Base-by-base conservation (phyloP, 768 basidiomycete genomes). In the Butyriboletus loyo region DNA sequence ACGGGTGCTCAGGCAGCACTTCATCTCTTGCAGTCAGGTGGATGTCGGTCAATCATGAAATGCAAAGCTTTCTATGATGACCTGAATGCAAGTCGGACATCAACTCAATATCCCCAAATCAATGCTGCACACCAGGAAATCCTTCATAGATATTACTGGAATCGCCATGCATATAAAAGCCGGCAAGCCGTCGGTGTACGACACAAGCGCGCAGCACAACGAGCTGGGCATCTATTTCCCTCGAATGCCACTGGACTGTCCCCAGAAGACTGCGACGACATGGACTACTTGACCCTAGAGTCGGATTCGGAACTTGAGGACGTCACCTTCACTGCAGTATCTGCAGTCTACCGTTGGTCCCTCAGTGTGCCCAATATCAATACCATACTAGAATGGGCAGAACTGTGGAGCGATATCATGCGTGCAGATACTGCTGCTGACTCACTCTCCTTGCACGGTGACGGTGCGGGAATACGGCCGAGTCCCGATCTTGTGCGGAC, bases 1-100 rank as follows among this genome's bases (percentile, higher is more conserved):
- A 76, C 73, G 0, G 79, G 79, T 10, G 67, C 69, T 4, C 69
- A 75, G 43, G 68, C 76, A 50, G 76, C 77, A 1, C 59, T 78
- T 22, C 50, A 54, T 37, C 65, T 71, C 77, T 9, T 40, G 9
- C 39, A 24, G 8, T 40, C 39, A 7, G 39, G 14, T 15, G 7
- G 14, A 37, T 71, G 62, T 32, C 63, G 59, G 36, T 77, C 78
- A 3, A 77, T 77, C 48, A 69, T 73, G 63, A 56, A 50, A 28
- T 60, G 74, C 13, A 56, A 56, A 46, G 8, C 38, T 14, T 13
- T 21, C 7, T 11, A 22, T 13, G 9, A 5, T 19, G 0, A 3
- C 35, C n/a, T n/a, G 2, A 11, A 5, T 3, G 2, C 2, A n/a
- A n/a, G n/a, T n/a, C 6, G 19, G 28, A 31, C 14, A 15, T 31